Evolutionary conservation across 768 basidiomycete genomes (phyloP).

Genomic region (Termitomyces eurrhizus): DNA sequence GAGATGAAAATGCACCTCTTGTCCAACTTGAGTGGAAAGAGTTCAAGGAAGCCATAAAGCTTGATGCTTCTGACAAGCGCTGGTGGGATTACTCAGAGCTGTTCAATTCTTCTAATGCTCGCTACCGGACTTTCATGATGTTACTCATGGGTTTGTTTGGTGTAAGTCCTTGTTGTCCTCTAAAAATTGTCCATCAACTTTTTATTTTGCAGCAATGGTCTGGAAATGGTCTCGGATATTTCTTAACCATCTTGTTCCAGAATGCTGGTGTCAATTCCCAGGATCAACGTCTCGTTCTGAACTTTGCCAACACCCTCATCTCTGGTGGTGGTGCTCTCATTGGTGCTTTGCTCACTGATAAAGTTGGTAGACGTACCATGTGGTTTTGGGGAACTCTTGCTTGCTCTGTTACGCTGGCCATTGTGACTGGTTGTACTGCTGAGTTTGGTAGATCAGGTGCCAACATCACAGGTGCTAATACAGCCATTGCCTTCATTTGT

Average conservation of each 20-base stretch:
- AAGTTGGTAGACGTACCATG: constrained; percentile 39
- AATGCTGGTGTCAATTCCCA: constrained; percentile 36
- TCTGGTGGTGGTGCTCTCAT: constrained; percentile 37
- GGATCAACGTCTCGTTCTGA: constrained; percentile 34
- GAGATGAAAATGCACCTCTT: constrained; percentile 43
- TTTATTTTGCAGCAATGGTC: constrained; percentile 40
- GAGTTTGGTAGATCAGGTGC: constrained; percentile 32
- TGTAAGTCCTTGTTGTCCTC: constrained; percentile 19
- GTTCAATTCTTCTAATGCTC: constrained; percentile 41
- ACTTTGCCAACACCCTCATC: constrained; percentile 40
- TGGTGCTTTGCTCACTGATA: constrained; percentile 38
- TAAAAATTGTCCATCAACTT: not conserved
- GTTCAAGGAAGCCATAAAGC: constrained; percentile 43
- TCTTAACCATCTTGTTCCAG: constrained; percentile 38
- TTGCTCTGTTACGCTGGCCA: constrained; percentile 34
- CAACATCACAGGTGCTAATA: constrained; percentile 36
- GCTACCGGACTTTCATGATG: constrained; percentile 45
- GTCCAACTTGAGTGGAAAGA: constrained; percentile 51
- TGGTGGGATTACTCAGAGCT: constrained; percentile 56
- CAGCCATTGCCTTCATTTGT: constrained; percentile 46
- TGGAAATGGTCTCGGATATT: constrained; percentile 51
- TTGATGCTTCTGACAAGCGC: constrained; percentile 52
- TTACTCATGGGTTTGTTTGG: constrained; percentile 53
- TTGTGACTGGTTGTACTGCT: constrained; percentile 41
- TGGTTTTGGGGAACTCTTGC: constrained; percentile 46